Percentiles rank a stretch among this genome's conserved stretches.
Evolutionary conservation across 169 alveolate genomes (phyloP).

Genomic region (Cryptosporidium meleagridis): DNA sequence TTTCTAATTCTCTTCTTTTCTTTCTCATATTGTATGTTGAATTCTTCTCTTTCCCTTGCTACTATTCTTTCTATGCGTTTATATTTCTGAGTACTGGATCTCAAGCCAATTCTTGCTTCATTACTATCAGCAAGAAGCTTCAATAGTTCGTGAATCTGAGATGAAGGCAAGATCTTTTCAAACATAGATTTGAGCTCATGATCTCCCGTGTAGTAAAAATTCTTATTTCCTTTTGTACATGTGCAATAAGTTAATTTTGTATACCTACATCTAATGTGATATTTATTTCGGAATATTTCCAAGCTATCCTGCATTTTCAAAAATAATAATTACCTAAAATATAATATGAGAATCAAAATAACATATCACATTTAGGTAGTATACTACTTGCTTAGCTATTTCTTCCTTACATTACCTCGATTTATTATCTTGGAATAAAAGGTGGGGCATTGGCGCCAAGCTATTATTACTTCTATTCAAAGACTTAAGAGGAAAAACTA

Average conservation of each 20-base stretch:
- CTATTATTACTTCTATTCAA: not conserved
- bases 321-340: not conserved
- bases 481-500: not conserved
- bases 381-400: not conserved
- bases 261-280: conserved; percentile 46
- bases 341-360: not conserved
- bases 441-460: conserved; percentile 69
- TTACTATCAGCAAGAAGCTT: conserved; percentile 48
- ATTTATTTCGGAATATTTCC: conserved; percentile 40
- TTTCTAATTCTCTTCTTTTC: conserved; percentile 8
- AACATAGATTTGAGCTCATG: conserved; percentile 33
- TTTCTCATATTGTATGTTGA: not conserved
- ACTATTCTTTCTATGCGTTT: conserved; percentile 35
- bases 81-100: not conserved
- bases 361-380: not conserved
- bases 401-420: not conserved
- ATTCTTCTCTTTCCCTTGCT: conserved; percentile 29
- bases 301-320: not conserved
- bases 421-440: not conserved
- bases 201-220: conserved; percentile 10
- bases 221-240: conserved; percentile 18
- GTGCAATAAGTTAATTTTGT: conserved; percentile 64
- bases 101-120: not conserved
- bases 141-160: conserved; percentile 20
- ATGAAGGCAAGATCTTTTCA: conserved; percentile 24